Evolutionary conservation across 441 rosid species (phyloP), one percentile per base, ranked within the genome.

Genomic region (Populus hybrid): DNA sequence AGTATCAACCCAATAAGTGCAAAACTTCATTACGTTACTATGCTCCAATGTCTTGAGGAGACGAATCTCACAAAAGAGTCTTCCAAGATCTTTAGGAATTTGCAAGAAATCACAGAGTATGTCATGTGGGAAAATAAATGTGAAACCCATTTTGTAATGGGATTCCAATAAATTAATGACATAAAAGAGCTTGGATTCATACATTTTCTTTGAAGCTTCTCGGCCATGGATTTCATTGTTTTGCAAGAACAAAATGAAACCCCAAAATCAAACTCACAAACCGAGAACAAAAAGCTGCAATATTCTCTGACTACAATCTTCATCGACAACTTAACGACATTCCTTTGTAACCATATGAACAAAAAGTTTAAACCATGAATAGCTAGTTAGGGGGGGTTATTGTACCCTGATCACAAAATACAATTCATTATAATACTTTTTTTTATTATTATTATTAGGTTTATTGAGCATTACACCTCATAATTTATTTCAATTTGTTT

Each of bases 151-250:
- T 36, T 36, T 36, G 8, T 36, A 7, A 36, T 36, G 40, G 40
- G 40, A 32, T 80, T 28, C 50, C 66, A 73, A 59, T 8, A 82
- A 77, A 67, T 26, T 3, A 78, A 18, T 9, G 59, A 75, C 35
- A 66, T 28, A 69, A 10, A 46, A 71, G 75, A 84, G 42, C 26
- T 38, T 32, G 11, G 84, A 87, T 74, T 67, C 89, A 78, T 91
- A 95, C 99, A 95, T 94, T 12, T 81, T 95, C 90, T 95, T 92
- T 69, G 96, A 91, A 88, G 99, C 94, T 80, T 98, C 99, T 85
- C 88, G 89, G 42, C 99, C 99, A 42, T 93, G 90, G 75, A 95
- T 84, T 78, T 95, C 98, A 86, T 85, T 82, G 81, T 91, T 91
- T 97, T 93, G 92, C 86, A 85, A 75, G 72, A 78, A 79, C 66